Conservation (phyloP, 1,139 yeast species). For the Geotrichum reessii region DNA sequence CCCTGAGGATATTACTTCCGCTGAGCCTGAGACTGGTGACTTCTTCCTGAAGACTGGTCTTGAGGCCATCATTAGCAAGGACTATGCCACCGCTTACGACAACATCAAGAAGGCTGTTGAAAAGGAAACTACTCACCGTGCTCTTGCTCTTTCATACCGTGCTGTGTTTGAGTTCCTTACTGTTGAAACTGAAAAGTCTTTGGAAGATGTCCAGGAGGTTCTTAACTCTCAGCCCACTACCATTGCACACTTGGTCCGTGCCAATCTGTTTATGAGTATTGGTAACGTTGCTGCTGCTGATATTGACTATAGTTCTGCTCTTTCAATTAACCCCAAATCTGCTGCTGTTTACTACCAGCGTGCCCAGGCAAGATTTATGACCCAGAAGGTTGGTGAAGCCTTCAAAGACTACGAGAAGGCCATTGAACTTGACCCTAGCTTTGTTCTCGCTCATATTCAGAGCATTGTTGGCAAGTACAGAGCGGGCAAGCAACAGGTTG, state of each 20-base stretch:
- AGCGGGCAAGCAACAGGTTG: slow-evolving; percentile 56
- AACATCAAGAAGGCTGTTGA: slow-evolving; percentile 62
- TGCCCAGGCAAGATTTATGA: slow-evolving; percentile 84
- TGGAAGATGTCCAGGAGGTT: slow-evolving; percentile 57
- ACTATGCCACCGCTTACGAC: slow-evolving; percentile 70
- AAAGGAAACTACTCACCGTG: slow-evolving; percentile 35
- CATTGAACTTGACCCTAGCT: slow-evolving; percentile 64
- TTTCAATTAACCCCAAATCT: slow-evolving; percentile 59
- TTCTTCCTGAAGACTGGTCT: slow-evolving; percentile 64
- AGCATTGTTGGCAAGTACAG: slow-evolving; percentile 89
- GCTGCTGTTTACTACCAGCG: slow-evolving; percentile 89
- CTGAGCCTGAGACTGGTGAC: slow-evolving; percentile 53
- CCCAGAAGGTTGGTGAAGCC: slow-evolving; percentile 71
- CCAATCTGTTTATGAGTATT: slow-evolving; percentile 73
- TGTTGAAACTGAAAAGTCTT: slow-evolving; percentile 59
- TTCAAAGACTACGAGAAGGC: slow-evolving; percentile 71
- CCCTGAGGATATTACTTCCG: slow-evolving; percentile 40
- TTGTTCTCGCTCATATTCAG: slow-evolving; percentile 84
- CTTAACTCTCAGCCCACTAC: slow-evolving; percentile 67
- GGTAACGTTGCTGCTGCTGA: slow-evolving; percentile 57
- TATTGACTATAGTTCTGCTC: slow-evolving; percentile 68
- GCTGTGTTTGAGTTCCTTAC: slow-evolving; percentile 81
- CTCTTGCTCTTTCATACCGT: slow-evolving; percentile 75
- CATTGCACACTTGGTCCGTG: slow-evolving; percentile 77
- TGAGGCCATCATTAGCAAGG: slow-evolving; percentile 58